phyloP scores from a whole-genome alignment of 768 basidiomycete species.

The Leccinum disarticulatum region DNA sequence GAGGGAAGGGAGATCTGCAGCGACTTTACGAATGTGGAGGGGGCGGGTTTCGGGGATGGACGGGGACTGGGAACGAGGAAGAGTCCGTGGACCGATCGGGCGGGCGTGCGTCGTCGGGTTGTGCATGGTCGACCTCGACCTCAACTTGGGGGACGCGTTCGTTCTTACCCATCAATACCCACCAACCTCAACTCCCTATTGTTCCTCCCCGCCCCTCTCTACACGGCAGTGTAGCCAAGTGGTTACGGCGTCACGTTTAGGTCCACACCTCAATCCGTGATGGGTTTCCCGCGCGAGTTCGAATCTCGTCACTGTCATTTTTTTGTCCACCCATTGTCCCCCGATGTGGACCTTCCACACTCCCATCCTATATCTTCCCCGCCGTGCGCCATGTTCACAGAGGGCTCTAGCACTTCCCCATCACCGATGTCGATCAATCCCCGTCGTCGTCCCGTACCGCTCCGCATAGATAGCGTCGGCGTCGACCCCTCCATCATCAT shows the following conservation, averaged over 20 bases:
- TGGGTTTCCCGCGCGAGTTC: slow-evolving; percentile 60
- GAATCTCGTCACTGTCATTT: slow-evolving; percentile 58
- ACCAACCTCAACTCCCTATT: neutral
- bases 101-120: slow-evolving; percentile 30
- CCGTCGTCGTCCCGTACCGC: slow-evolving; percentile 35
- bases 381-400: slow-evolving; percentile 6
- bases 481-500: slow-evolving; percentile 42
- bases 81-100: slow-evolving; percentile 52
- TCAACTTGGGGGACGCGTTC: slow-evolving; percentile 8
- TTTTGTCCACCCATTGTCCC: slow-evolving; percentile 16
- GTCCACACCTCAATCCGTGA: slow-evolving; percentile 44
- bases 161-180: neutral
- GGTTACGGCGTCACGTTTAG: slow-evolving; percentile 63
- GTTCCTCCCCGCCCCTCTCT: accelerated
- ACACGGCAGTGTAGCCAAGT: slow-evolving; percentile 56
- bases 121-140: slow-evolving; percentile 26
- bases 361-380: slow-evolving; percentile 6
- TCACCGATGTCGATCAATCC: slow-evolving; percentile 28
- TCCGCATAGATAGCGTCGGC: slow-evolving; percentile 35
- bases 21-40: slow-evolving; percentile 41
- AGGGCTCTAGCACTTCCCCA: slow-evolving; percentile 18
- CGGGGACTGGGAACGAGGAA: slow-evolving; percentile 44
- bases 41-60: slow-evolving; percentile 38
- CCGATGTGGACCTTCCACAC: slow-evolving; percentile 1
- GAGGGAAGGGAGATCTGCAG: slow-evolving; percentile 28